A percentile compares a stretch with the other conserved stretches of the same genome.
Conservation (phyloP, 768 basidiomycete species). For the Hemileccinum impolitum region DNA sequence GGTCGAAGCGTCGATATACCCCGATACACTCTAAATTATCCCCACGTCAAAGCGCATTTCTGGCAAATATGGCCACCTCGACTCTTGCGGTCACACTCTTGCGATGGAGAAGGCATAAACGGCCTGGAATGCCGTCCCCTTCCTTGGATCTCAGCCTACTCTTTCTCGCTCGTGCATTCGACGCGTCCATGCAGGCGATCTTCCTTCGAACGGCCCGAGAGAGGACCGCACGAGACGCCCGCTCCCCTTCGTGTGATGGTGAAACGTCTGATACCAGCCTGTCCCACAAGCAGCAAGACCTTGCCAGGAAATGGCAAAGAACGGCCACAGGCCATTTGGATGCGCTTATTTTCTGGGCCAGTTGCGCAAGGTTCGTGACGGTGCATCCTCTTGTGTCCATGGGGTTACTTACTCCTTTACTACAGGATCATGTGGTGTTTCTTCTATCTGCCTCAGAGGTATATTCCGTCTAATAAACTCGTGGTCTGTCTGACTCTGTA, state of each 20-base stretch:
- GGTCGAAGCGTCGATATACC: conserved; percentile 9
- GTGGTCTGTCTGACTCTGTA: neutral
- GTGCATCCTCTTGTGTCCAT: neutral
- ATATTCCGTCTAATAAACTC: conserved; percentile 1
- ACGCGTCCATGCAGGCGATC: conserved; percentile 52
- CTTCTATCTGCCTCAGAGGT: conserved; percentile 75
- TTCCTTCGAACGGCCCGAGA: conserved; percentile 33
- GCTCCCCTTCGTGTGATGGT: neutral
- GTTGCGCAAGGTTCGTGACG: conserved; percentile 61
- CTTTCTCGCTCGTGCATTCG: conserved; percentile 65
- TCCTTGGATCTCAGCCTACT: conserved; percentile 70
- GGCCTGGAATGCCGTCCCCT: conserved; percentile 24
- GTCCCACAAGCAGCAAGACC: conserved; percentile 13
- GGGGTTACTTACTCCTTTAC: conserved; percentile 2
- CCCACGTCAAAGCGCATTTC: conserved; percentile 49
- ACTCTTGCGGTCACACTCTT: conserved; percentile 54
- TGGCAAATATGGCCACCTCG: conserved; percentile 56
- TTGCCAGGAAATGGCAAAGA: conserved; percentile 29
- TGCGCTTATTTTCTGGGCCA: conserved; percentile 71
- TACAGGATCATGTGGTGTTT: conserved; percentile 87
- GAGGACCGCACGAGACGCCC: neutral
- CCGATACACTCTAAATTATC: conserved; percentile 26
- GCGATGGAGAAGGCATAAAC: conserved; percentile 42
- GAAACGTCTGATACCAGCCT: neutral
- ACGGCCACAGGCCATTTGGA: conserved; percentile 51